Evolutionary conservation across 2,329 filamentous ascomycete species (phyloP).

Genomic region (Hawksworthiomyces lignivorus): DNA sequence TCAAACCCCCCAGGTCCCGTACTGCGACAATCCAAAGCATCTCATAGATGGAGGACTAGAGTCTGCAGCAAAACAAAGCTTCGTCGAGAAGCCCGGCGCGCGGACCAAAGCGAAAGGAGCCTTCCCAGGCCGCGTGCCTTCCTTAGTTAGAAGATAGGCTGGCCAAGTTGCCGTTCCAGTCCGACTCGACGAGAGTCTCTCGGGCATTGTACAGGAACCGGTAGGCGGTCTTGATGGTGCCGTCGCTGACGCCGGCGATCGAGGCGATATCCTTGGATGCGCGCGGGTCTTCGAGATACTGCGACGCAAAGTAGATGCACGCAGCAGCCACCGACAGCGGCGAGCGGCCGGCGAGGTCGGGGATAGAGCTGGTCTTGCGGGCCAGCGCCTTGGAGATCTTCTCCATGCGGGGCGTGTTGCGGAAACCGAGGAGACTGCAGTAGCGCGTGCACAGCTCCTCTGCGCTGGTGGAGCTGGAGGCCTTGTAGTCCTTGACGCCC

Average conservation of each 20-base stretch:
- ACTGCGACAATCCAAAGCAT: no score
- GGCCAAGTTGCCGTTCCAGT: slow-evolving; percentile 52
- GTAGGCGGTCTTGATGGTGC: slow-evolving; percentile 93
- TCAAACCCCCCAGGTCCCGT: no score
- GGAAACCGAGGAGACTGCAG: slow-evolving; percentile 72
- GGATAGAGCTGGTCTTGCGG: slow-evolving; percentile 65
- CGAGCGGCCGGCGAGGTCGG: slow-evolving; percentile 82
- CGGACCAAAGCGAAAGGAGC: no score
- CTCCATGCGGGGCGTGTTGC: slow-evolving; percentile 64
- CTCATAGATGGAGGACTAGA: no score
- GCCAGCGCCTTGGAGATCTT: slow-evolving; percentile 75
- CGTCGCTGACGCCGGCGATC: slow-evolving; percentile 86
- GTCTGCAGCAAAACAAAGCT: no score
- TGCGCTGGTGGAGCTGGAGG: slow-evolving; percentile 69
- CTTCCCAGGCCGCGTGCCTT: no score
- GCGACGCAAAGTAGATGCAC: slow-evolving; percentile 92
- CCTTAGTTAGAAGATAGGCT: slow-evolving; percentile 57
- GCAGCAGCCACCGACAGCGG: slow-evolving; percentile 90
- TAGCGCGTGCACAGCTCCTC: slow-evolving; percentile 83
- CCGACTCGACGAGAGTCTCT: slow-evolving; percentile 46
- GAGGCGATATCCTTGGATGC: slow-evolving; percentile 78
- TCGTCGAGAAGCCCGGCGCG: no score
- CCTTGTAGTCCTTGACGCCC: slow-evolving; percentile 60
- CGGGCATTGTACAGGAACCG: slow-evolving; percentile 73
- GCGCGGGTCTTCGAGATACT: slow-evolving; percentile 72